These are phyloP conservation scores for Myxozyma neotropica DNA, from an alignment of 805 yeast species.

Conservation along the genomic window DNA sequence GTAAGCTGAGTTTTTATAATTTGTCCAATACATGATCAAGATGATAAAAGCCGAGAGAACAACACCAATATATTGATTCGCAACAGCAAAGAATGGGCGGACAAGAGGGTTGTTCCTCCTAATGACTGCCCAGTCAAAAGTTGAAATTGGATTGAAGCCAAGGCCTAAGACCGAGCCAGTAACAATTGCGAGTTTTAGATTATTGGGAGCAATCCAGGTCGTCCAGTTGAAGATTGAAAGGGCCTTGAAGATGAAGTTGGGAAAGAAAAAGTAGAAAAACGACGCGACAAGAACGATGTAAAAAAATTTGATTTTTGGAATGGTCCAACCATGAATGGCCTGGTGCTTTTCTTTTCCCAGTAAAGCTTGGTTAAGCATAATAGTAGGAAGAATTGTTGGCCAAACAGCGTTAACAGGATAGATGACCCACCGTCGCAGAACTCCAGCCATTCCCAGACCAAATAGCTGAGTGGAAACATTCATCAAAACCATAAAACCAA, in stretches of 20 bases:
- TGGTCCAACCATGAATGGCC: constrained; percentile 61
- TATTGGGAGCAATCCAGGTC: constrained; percentile 62
- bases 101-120: constrained; percentile 45
- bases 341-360: constrained; percentile 25
- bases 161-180: constrained; percentile 68
- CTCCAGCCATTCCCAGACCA: constrained; percentile 69
- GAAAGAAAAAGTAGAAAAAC: constrained; percentile 60
- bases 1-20: constrained; percentile 50
- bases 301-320: constrained; percentile 55
- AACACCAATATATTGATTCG: constrained; percentile 42
- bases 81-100: constrained; percentile 51
- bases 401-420: constrained; percentile 63
- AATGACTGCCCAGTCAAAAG: constrained; percentile 63
- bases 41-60: constrained; percentile 56
- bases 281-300: constrained; percentile 45
- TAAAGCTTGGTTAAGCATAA: constrained; percentile 42
- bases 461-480: constrained; percentile 57
- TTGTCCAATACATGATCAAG: constrained; percentile 54
- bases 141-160: constrained; percentile 63
- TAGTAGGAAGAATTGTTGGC: constrained; percentile 63
- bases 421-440: constrained; percentile 58
- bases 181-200: constrained; percentile 60
- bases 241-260: constrained; percentile 61
- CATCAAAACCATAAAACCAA: constrained; percentile 59
- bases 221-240: constrained; percentile 61